Evolutionary conservation across 2,329 filamentous ascomycete genomes (phyloP), one percentile per base, ranked within the genome.

Genomic region (Fusarium sp.): DNA sequence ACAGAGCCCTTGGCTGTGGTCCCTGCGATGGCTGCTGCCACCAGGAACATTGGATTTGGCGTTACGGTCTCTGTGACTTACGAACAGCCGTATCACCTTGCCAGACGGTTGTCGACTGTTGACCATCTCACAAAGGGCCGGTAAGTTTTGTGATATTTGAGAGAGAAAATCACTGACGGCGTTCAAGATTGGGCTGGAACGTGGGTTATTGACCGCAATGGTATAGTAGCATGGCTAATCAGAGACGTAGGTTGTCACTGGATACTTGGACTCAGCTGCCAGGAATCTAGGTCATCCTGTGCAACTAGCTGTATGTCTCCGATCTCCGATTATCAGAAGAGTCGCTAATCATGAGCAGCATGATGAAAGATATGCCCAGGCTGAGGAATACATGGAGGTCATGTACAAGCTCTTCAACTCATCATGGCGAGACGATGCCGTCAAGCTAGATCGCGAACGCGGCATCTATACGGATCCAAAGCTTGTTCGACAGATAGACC

Each of bases 1-100:
- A 90, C 90, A 25, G 88, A 91, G 70, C 89, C 88, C 0, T 70
- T 91, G 3, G 81, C 83, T 2, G 81, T 88, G 1, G 80, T 91
- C 1, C 82, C 88, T 2, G 88, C 88, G 0, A 90, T 91, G 88
- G 88, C 88, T 2, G 88, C 88, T 1, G 88, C 79, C 0, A 91
- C 89, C 0, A 82, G 87, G 68, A 89, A 80, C 58, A 83, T 92
- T 26, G 87, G 84, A 0, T 91, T 91, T 61, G 89, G 89, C 0
- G 86, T 91, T 6, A 91, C 89, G 0, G 84, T 88, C 2, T 85
- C 85, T 2, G 90, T 88, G 2, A 90, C 88, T 0, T 91, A 91
- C 58, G 88, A 91, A 69, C 84, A 88, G 68, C 89, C 89, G 0
- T 91, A 89, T 69, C 86, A 90, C 65, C 77, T 91, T 22, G 89